phyloP scores from a whole-genome alignment of 202 grass and related monocot species.

The Schoenoplectus tabernaemontani region DNA sequence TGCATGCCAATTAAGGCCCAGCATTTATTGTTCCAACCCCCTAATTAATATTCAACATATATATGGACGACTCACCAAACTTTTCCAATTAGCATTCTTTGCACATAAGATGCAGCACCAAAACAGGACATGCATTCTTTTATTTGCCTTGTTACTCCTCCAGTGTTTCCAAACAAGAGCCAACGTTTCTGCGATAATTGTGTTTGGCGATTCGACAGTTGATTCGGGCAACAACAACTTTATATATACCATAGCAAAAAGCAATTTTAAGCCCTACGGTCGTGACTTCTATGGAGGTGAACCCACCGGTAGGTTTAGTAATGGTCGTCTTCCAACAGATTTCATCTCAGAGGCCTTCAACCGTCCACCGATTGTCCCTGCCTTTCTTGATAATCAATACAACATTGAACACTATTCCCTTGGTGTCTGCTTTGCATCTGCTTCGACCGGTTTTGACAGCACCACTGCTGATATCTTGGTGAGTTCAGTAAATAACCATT shows the following conservation, averaged over 20 bases:
- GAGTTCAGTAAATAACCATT: constrained; percentile 6
- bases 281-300: constrained; percentile 34
- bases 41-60: not conserved
- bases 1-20: no score
- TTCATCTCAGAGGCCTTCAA: constrained; percentile 83
- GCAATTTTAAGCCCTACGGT: constrained; percentile 65
- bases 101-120: constrained; percentile 4
- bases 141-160: constrained; percentile 9
- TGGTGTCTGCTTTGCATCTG: constrained; percentile 81
- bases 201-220: constrained; percentile 80
- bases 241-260: constrained; percentile 44
- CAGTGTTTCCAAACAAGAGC: constrained; percentile 2
- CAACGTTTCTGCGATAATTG: constrained; percentile 51
- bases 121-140: not conserved
- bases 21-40: no score
- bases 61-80: no score
- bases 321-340: constrained; percentile 51
- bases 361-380: constrained; percentile 46
- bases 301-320: constrained; percentile 71
- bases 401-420: constrained; percentile 47
- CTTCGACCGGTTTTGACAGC: constrained; percentile 56
- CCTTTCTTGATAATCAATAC: constrained; percentile 56
- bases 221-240: constrained; percentile 85
- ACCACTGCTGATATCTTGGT: constrained; percentile 55
- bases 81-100: not conserved